A percentile compares a stretch with the other conserved stretches of the same genome.
phyloP scores from a whole-genome alignment of 345 rosid genomes.

The Barbarea vulgaris region DNA sequence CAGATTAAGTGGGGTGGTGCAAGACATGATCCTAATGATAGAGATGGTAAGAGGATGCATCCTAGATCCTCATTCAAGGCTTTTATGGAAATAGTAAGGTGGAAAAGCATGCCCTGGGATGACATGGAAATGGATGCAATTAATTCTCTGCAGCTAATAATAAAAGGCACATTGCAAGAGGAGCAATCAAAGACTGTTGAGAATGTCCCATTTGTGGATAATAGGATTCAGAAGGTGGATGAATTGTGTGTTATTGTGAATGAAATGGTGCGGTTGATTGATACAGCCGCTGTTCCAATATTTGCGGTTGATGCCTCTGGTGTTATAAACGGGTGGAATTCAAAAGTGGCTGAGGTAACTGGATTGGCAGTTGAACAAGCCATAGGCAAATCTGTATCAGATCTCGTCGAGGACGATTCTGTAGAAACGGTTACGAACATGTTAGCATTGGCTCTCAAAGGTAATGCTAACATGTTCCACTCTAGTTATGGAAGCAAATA shows the following conservation, averaged over 20 bases:
- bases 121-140: slow-evolving; percentile 89
- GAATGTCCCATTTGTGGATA: slow-evolving; percentile 50
- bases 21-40: slow-evolving; percentile 67
- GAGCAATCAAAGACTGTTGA: slow-evolving; percentile 56
- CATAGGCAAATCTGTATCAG: slow-evolving; percentile 60
- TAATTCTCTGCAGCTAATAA: slow-evolving; percentile 84
- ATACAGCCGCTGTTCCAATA: slow-evolving; percentile 87
- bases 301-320: slow-evolving; percentile 76
- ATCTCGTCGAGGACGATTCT: slow-evolving; percentile 59
- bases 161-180: slow-evolving; percentile 66
- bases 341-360: slow-evolving; percentile 74
- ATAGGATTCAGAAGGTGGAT: slow-evolving; percentile 59
- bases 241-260: slow-evolving; percentile 57
- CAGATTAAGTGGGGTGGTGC: slow-evolving; percentile 95
- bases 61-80: slow-evolving; percentile 92
- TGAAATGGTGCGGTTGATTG: slow-evolving; percentile 87
- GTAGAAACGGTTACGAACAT: slow-evolving; percentile 45
- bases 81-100: slow-evolving; percentile 75
- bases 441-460: slow-evolving; percentile 60
- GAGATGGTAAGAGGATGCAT: slow-evolving; percentile 77
- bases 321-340: slow-evolving; percentile 77
- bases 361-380: slow-evolving; percentile 75
- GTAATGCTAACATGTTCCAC: slow-evolving; percentile 38
- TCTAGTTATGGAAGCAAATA: slow-evolving; percentile 5
- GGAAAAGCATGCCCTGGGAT: slow-evolving; percentile 73